Evolutionary conservation across 805 yeast species (phyloP), one percentile per base, ranked within the genome.

Genomic region (Komagataella ulmi): DNA sequence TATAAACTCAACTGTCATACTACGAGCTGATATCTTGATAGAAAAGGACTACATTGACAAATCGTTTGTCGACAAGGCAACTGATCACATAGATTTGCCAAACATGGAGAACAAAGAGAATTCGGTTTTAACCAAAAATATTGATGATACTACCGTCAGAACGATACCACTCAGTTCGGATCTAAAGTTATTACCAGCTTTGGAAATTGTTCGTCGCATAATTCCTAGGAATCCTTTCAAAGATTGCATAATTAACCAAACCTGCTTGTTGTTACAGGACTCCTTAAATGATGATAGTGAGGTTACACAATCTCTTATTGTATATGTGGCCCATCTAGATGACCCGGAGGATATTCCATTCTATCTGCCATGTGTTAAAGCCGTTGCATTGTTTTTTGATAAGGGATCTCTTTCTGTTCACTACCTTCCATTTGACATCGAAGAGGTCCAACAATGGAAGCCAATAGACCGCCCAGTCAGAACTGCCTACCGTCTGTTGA

Each of bases 191-290:
- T 64, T 60, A 53, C 72, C 74, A 17, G 69, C 70, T 47, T 62
- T 65, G 18, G 80, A 81, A 57, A 67, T 85, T 48, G 87, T 88
- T n/a, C 76, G 97, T 57, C 72, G 96, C 57, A 80, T 90, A 43
- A 76, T 90, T n/a, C 98, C 98, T 8, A 73, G 97, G 65, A 90
- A 90, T 60, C 96, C 96, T 0, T 81, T 79, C 61, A 85, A 87
- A 59, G 98, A 90, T 62, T 76, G 77, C 50, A 77, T 87, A 21
- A 80, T 89, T 55, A 86, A 87, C 62, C 98, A 91, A 65, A 84
- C 96, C 0, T 90, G 97, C 65, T 65, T 80, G 40, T 67, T 79
- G 1, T 66, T 74, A 62, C 68, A 69, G 3, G 57, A 65, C 43
- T 50, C 55, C 45, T 10, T 30, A 5, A 59, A 58, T 10, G 57